These are phyloP conservation scores for Diplodia intermedia DNA, from an alignment of 2,329 filamentous ascomycete species.

Conservation along the genomic window DNA sequence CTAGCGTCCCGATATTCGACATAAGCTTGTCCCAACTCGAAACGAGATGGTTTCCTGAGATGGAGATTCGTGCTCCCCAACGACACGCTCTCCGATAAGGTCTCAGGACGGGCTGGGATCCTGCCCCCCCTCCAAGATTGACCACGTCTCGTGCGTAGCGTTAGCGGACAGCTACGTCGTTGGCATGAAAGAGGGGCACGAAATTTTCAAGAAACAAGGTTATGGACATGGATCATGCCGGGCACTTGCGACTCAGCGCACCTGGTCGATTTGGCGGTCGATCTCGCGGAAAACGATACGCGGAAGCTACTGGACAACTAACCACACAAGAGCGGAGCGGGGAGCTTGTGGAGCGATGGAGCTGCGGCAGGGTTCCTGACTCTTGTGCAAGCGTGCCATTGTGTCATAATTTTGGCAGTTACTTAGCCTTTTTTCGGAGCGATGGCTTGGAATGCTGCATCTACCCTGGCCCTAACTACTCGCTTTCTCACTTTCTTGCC, in stretches of 20 bases:
- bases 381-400: conserved; percentile 1
- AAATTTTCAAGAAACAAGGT: conserved; percentile 7
- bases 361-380: conserved; percentile 22
- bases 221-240: conserved; percentile 19
- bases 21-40: neutral
- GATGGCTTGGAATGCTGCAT: neutral
- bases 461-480: neutral
- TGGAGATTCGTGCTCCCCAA: neutral
- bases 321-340: conserved; percentile 2
- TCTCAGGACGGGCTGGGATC: neutral
- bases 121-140: neutral
- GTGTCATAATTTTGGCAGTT: neutral
- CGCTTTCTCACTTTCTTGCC: conserved; percentile 1
- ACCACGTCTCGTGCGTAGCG: neutral
- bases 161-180: neutral
- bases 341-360: conserved; percentile 12
- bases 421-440: neutral
- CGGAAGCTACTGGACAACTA: conserved; percentile 19
- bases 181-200: neutral
- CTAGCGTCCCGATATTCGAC: neutral
- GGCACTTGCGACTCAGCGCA: conserved; percentile 3
- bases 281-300: conserved; percentile 28
- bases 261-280: conserved; percentile 12
- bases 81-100: neutral
- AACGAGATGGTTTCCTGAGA: neutral